These are phyloP conservation scores for Rosa lucieae DNA, from an alignment of 306 rosid species.

Conservation along the genomic window DNA sequence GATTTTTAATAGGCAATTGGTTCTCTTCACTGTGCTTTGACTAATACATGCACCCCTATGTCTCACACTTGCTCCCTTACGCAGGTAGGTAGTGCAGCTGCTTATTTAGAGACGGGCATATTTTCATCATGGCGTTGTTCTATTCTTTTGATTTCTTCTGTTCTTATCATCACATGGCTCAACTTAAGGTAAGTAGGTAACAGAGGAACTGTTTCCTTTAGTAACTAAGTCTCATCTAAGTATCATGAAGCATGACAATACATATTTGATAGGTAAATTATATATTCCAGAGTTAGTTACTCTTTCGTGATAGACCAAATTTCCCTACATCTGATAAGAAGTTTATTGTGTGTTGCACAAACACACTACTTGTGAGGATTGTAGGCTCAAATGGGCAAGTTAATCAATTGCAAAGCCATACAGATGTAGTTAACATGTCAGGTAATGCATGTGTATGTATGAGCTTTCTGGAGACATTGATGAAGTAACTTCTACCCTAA, in stretches of 20 bases:
- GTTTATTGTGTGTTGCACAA: not conserved
- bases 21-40: not conserved
- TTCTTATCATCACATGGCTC: constrained; percentile 86
- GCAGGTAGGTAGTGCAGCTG: constrained; percentile 89
- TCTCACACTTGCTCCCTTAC: not conserved
- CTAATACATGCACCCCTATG: not conserved
- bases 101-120: constrained; percentile 62
- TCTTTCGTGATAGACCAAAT: not conserved
- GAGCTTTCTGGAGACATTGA: not conserved
- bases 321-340: not conserved
- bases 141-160: constrained; percentile 65
- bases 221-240: not conserved
- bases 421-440: not conserved
- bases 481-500: not conserved
- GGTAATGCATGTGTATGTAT: not conserved
- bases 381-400: not conserved
- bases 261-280: not conserved
- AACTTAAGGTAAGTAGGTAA: constrained; percentile 53
- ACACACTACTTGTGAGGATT: not conserved
- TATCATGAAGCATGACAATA: not conserved
- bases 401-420: not conserved
- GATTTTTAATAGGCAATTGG: too few species aligned
- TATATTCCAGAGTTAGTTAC: not conserved
- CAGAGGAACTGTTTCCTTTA: not conserved
- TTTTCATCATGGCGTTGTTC: constrained; percentile 60